Conservation (phyloP, 495 filamentous ascomycete species). For the Mycothermus thermophilus region DNA sequence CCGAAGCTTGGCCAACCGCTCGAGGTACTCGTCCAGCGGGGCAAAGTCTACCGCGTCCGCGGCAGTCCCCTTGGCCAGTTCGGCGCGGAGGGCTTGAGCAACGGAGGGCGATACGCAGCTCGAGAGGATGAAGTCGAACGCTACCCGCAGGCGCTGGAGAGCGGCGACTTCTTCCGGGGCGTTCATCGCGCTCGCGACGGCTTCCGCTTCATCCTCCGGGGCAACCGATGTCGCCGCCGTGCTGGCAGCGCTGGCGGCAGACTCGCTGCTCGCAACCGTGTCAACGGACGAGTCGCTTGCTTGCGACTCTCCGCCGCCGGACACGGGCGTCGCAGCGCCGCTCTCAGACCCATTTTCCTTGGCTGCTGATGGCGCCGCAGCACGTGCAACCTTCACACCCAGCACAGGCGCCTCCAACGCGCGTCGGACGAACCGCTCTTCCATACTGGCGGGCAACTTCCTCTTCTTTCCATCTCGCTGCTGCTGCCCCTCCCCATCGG, state of each 20-base stretch:
- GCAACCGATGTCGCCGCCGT: conserved; percentile 31
- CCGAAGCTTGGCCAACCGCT: conserved; percentile 47
- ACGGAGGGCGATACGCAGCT: conserved; percentile 51
- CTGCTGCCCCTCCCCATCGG: too few species aligned
- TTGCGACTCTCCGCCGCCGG: conserved; percentile 25
- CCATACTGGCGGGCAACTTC: conserved; percentile 72
- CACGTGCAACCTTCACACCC: conserved; percentile 29
- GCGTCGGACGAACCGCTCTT: conserved; percentile 67
- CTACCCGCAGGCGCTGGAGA: conserved; percentile 59
- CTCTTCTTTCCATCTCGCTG: too few species aligned
- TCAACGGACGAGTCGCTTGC: conserved; percentile 22
- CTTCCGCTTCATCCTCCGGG: conserved; percentile 18
- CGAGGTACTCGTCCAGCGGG: conserved; percentile 53
- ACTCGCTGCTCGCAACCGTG: conserved; percentile 23
- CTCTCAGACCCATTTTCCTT: conserved; percentile 23
- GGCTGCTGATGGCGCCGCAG: conserved; percentile 10
- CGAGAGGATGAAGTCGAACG: conserved; percentile 61
- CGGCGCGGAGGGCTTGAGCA: conserved; percentile 30
- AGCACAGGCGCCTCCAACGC: conserved; percentile 62
- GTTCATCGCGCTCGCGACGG: conserved; percentile 30
- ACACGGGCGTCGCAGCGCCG: conserved; percentile 13
- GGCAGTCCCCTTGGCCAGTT: conserved; percentile 32
- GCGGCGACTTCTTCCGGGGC: conserved; percentile 38
- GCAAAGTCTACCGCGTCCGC: conserved; percentile 45
- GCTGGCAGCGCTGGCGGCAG: conserved; percentile 10